These are phyloP conservation scores for Daldinia bambusicola DNA, from an alignment of 495 filamentous ascomycete genomes.

Conservation along the genomic window DNA sequence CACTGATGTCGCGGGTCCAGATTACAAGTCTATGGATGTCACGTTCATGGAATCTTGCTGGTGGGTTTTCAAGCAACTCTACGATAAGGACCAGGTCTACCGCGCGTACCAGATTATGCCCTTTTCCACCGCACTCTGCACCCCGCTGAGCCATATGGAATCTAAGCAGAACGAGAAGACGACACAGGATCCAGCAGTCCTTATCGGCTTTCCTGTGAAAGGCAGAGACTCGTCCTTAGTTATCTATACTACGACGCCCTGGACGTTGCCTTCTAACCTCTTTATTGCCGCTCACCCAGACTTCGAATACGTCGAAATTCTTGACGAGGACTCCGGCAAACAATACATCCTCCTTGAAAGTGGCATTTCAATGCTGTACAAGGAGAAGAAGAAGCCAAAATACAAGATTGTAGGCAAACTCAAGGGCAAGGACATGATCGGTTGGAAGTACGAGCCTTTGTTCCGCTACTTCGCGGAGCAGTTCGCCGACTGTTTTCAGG, in stretches of 20 bases:
- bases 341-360: constrained; percentile 91
- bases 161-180: constrained; percentile 73
- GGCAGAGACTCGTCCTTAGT: constrained; percentile 36
- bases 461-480: constrained; percentile 95
- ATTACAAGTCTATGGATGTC: constrained; percentile 79
- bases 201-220: constrained; percentile 41
- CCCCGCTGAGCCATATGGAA: constrained; percentile 87
- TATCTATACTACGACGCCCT: constrained; percentile 84
- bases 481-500: constrained; percentile 92
- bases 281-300: constrained; percentile 85
- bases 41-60: constrained; percentile 89
- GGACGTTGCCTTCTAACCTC: constrained; percentile 90
- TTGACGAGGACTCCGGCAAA: constrained; percentile 81
- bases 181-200: constrained; percentile 41
- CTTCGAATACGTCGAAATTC: constrained; percentile 94
- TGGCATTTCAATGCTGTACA: constrained; percentile 86
- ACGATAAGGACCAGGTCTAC: constrained; percentile 83
- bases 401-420: constrained; percentile 86
- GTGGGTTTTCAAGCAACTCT: constrained; percentile 90
- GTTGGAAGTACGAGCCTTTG: constrained; percentile 90
- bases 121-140: constrained; percentile 85
- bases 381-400: constrained; percentile 97
- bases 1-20: constrained; percentile 7
- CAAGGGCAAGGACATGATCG: constrained; percentile 87
- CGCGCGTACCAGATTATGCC: constrained; percentile 87